phyloP scores from a whole-genome alignment of 352 stramenopile genomes.

The Globisporangium viniferum region DNA sequence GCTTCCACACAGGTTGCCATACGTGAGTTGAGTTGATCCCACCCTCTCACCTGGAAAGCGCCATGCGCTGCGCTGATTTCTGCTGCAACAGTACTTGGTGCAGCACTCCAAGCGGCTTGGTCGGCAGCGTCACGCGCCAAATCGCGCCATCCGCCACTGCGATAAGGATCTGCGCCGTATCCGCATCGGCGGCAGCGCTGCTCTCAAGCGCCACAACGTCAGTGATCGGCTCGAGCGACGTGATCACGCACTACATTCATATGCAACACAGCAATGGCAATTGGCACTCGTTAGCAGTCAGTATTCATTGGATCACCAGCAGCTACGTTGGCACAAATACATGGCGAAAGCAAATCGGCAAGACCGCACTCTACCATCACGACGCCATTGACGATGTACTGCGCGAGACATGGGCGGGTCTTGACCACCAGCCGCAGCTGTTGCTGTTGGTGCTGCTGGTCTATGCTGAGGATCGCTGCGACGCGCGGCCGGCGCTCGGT shows the following conservation, averaged over 20 bases:
- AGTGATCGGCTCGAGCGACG: slow-evolving; percentile 35
- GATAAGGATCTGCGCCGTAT: slow-evolving; percentile 26
- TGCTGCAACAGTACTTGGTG: slow-evolving; percentile 16
- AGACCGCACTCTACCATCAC: slow-evolving; percentile 29
- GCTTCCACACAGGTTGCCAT: not conserved
- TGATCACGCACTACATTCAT: slow-evolving; percentile 36
- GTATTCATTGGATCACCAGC: not conserved
- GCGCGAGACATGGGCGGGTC: slow-evolving; percentile 39
- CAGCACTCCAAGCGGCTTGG: not conserved
- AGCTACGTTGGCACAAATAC: not conserved
- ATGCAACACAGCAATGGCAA: not conserved
- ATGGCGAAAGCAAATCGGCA: not conserved
- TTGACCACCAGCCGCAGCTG: slow-evolving; percentile 32
- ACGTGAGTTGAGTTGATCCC: not conserved
- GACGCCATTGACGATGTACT: slow-evolving; percentile 41
- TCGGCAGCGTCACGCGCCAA: slow-evolving; percentile 45
- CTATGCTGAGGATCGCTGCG: slow-evolving; percentile 12
- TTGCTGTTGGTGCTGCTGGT: not conserved
- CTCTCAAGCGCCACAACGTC: slow-evolving; percentile 23
- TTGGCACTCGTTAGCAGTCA: not conserved
- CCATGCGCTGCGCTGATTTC: not conserved
- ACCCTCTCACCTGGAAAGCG: not conserved
- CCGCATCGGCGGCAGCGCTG: not conserved
- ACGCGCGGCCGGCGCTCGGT: slow-evolving; percentile 32
- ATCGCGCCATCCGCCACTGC: slow-evolving; percentile 36